Evolutionary conservation across 1,284 basidiomycete species (phyloP).

Genomic region (Marasmius tenuissimus): DNA sequence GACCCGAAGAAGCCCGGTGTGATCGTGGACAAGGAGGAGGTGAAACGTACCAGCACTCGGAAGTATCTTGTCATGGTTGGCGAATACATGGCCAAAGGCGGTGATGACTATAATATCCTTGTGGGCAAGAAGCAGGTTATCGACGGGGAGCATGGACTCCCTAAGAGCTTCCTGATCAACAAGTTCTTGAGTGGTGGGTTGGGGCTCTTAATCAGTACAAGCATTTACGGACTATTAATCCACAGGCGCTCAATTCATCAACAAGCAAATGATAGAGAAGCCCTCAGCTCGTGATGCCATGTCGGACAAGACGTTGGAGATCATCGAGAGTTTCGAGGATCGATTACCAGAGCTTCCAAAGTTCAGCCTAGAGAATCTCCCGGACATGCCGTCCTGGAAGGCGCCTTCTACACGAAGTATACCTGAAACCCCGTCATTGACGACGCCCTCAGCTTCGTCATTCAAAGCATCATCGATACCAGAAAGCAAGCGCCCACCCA

Average conservation of each 20-base stretch:
- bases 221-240: neutral
- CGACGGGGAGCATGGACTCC: constrained; percentile 17
- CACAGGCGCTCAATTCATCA: constrained; percentile 16
- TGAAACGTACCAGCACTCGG: constrained; percentile 8
- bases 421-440: neutral
- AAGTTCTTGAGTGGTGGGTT: constrained; percentile 18
- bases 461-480: neutral
- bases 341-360: constrained; percentile 7
- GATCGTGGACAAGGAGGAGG: constrained; percentile 17
- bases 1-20: constrained; percentile 17
- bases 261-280: constrained; percentile 13
- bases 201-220: neutral
- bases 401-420: neutral
- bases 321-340: constrained; percentile 4
- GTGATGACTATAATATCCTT: constrained; percentile 16
- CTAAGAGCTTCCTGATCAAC: constrained; percentile 13
- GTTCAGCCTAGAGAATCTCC: neutral
- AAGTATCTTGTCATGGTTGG: constrained; percentile 17
- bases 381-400: neutral
- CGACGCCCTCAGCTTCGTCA: neutral
- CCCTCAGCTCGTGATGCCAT: constrained; percentile 3
- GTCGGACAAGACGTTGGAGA: neutral
- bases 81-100: constrained; percentile 17
- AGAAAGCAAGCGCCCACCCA: neutral
- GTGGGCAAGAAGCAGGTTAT: constrained; percentile 15